phyloP scores from a whole-genome alignment of 225 moss, liverwort and hornwort species.

The Neckera pumila region DNA sequence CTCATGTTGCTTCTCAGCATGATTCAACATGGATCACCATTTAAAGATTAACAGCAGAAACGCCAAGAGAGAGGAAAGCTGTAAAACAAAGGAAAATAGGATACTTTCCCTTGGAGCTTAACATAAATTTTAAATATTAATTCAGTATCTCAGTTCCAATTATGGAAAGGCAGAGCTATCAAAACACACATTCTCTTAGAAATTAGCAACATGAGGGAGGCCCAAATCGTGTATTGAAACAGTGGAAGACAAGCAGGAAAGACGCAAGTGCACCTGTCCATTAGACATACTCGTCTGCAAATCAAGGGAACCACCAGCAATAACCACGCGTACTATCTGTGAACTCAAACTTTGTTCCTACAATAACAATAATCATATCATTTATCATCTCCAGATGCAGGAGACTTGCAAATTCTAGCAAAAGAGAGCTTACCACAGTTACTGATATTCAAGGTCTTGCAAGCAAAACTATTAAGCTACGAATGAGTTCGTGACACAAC shows the following conservation, averaged over 20 bases:
- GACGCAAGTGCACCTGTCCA: constrained; percentile 62
- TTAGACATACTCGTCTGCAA: constrained; percentile 58
- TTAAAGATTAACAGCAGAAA: neutral
- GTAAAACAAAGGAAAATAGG: neutral
- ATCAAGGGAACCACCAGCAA: constrained; percentile 94
- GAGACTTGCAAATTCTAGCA: neutral
- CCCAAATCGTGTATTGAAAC: neutral
- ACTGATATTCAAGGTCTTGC: neutral
- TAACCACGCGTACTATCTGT: constrained; percentile 70
- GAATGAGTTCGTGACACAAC: neutral
- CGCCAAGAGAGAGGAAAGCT: neutral
- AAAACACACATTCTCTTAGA: neutral
- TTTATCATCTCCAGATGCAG: neutral
- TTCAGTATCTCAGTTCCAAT: neutral
- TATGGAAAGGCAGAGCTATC: neutral
- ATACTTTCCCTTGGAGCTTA: neutral
- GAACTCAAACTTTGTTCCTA: constrained; percentile 93
- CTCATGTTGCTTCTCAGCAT: neutral
- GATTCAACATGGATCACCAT: neutral
- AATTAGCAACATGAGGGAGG: neutral
- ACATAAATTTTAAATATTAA: neutral
- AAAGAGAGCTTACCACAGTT: neutral
- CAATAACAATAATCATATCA: constrained; percentile 2
- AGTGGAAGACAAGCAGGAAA: neutral
- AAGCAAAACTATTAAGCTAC: neutral